Conservation (phyloP, 1,284 basidiomycete genomes). For the Rhodotorula sp. region DNA sequence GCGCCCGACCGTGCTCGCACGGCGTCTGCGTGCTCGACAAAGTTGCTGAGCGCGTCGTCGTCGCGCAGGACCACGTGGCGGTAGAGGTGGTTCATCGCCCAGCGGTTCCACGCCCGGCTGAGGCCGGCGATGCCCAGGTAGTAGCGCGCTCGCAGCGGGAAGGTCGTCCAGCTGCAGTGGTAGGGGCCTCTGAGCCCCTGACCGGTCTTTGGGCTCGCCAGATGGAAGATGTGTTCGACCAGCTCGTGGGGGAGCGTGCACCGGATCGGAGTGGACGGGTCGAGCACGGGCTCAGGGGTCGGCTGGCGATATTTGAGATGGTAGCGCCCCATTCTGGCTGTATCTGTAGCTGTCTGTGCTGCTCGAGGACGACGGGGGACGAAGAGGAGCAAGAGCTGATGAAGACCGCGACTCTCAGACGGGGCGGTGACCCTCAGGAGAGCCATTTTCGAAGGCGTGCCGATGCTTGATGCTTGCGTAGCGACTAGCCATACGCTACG, state of each 20-base stretch:
- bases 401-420: no score
- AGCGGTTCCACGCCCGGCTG: background rate
- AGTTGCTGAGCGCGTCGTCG: background rate
- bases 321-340: background rate
- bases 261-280: background rate
- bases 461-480: no score
- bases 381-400: background rate
- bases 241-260: background rate
- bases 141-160: background rate
- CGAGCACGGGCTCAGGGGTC: background rate
- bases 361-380: background rate
- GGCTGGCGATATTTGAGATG: background rate
- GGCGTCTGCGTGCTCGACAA: background rate
- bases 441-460: no score
- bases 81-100: background rate
- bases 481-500: no score
- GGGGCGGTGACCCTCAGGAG: no score
- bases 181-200: no score
- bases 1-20: background rate
- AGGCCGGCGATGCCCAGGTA: background rate
- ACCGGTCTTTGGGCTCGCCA: background rate
- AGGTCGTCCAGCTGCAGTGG: background rate
- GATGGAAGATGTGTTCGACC: background rate
- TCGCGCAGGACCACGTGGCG: slow-evolving; percentile 2
- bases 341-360: background rate